Evolutionary conservation across 805 yeast species (phyloP), one percentile per base, ranked within the genome.

Genomic region (Pichia cephalocereana): DNA sequence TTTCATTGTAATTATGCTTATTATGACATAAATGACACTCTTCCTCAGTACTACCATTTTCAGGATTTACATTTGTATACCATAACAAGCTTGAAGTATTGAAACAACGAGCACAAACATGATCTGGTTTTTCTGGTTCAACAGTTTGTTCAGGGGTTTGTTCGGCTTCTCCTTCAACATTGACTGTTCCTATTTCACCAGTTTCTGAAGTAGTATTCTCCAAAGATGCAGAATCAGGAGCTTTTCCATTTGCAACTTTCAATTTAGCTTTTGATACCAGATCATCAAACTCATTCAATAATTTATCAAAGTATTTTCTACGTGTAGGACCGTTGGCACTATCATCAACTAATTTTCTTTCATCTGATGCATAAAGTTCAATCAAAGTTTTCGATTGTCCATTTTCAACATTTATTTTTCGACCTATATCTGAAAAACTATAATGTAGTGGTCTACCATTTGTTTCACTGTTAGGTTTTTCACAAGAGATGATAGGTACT

Each of bases 401-500:
- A 27, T 57, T 52, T 6, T 56, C 56, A 38, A 46, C 23, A 19
- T 44, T 53, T 15, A 51, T n/a, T n/a, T 38, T 47, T 51, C 57
- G 68, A n/a, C 66, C 77, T 6, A 52, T 44, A 4, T 58, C 47
- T 36, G 69, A 53, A 45, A 71, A 50, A 2, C 58, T 44, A 42
- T 59, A 60, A n/a, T 70, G 52, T 6, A 50, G 44, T 15, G 57
- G 54, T 7, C 52, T 8, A 15, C 6, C 53, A 2, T 49, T 32
- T 44, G 48, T 5, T 40, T 41, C 14, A 14, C 8, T 34, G 12
- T 28, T 32, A 58, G 77, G 82, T 4, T 59, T 54, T 0, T 69
- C 59, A 53, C 84, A 79, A 2, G 67, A 50, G 15, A 77, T 54
- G 4, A 66, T 61, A 1, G 82, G 82, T 27, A 56, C 57, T 9